These are phyloP conservation scores for Oenanthe javanica DNA, from an alignment of 140 eudicot genomes.

Conservation along the genomic window DNA sequence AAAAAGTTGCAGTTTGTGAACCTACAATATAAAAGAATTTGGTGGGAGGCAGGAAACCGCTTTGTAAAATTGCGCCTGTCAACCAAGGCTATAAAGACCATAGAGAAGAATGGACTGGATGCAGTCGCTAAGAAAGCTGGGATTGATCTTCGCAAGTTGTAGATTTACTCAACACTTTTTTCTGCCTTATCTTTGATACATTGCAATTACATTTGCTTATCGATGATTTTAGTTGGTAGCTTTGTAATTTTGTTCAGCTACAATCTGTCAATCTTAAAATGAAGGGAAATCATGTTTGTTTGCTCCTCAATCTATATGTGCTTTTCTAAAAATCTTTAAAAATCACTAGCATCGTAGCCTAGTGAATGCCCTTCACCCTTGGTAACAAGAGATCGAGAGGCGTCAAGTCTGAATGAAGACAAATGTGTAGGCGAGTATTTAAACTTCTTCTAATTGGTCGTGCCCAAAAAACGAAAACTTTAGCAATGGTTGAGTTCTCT, in stretches of 20 bases:
- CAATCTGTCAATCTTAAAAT: neutral
- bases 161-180: slow-evolving; percentile 4
- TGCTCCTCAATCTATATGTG: neutral
- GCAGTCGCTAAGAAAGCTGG: slow-evolving; percentile 98
- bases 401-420: too few species aligned
- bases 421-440: too few species aligned
- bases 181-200: neutral
- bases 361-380: neutral
- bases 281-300: neutral
- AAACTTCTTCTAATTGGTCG: too few species aligned
- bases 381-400: neutral
- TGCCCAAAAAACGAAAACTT: too few species aligned
- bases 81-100: slow-evolving; percentile 90
- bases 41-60: slow-evolving; percentile 99
- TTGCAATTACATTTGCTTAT: neutral
- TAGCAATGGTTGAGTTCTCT: too few species aligned
- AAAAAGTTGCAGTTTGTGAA: slow-evolving; percentile 83
- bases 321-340: neutral
- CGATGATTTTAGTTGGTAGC: neutral
- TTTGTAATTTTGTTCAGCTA: neutral
- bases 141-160: slow-evolving; percentile 74
- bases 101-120: slow-evolving; percentile 89
- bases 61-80: slow-evolving; percentile 73
- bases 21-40: slow-evolving; percentile 74
- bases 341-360: neutral